phyloP scores from a whole-genome alignment of 371 early-diverging fungal species.

The Blastocladiella emersonii region DNA sequence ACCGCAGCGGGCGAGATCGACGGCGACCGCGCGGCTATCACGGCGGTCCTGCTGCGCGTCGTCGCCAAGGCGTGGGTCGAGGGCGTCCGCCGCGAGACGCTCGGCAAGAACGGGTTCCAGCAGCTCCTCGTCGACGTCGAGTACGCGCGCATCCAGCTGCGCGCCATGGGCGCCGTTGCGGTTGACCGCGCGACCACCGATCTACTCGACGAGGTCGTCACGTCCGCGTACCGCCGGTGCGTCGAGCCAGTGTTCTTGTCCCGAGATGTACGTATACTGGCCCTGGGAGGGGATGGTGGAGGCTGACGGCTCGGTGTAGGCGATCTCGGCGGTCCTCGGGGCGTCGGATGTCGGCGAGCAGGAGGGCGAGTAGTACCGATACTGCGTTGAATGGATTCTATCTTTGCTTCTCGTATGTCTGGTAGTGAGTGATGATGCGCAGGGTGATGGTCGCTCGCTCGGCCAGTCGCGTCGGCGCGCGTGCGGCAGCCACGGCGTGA shows the following conservation, averaged over 20 bases:
- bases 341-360: neutral
- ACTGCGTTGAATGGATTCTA: too few species aligned
- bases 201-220: conserved; percentile 35
- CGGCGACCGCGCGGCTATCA: conserved; percentile 30
- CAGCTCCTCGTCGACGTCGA: conserved; percentile 47
- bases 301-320: too few species aligned
- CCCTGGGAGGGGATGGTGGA: too few species aligned
- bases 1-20: conserved; percentile 22
- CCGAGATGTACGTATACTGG: conserved; percentile 13
- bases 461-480: too few species aligned
- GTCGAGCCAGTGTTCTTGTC: conserved; percentile 21
- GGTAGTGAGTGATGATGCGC: too few species aligned
- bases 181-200: neutral
- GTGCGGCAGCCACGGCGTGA: too few species aligned
- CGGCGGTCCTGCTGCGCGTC: conserved; percentile 35
- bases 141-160: conserved; percentile 22
- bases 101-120: conserved; percentile 30
- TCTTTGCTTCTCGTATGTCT: too few species aligned
- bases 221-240: conserved; percentile 34
- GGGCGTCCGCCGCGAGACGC: conserved; percentile 29
- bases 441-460: too few species aligned
- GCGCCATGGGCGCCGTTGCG: conserved; percentile 3
- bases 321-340: neutral
- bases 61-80: conserved; percentile 47
- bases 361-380: neutral